Conservation (phyloP, 306 rosid genomes). For the Dryas drummondii region DNA sequence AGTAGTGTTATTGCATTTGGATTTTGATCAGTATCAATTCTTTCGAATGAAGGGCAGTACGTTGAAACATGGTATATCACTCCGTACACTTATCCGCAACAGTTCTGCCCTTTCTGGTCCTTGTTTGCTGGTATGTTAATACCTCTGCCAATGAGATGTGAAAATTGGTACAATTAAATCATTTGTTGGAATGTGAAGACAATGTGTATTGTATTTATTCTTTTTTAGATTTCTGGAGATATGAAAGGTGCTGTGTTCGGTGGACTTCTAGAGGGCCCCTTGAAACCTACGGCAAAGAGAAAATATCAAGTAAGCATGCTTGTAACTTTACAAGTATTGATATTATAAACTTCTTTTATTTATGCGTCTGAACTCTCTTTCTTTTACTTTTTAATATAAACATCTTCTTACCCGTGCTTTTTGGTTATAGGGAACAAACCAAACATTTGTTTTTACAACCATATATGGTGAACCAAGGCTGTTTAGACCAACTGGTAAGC, state of each 20-base stretch:
- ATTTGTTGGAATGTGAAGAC: constrained; percentile 21
- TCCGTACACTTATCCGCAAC: constrained; percentile 91
- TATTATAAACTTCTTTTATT: not conserved
- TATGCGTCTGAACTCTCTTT: not conserved
- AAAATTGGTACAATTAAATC: not conserved
- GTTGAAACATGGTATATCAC: constrained; percentile 87
- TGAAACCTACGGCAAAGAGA: constrained; percentile 80
- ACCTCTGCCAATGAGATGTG: constrained; percentile 12
- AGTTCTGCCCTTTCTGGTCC: constrained; percentile 84
- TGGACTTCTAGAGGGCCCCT: constrained; percentile 80
- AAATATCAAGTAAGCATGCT: constrained; percentile 72
- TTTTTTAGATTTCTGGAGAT: constrained; percentile 81
- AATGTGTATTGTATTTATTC: constrained; percentile 18
- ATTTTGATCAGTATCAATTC: constrained; percentile 42
- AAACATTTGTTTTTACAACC: constrained; percentile 90
- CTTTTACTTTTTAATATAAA: constrained; percentile 15
- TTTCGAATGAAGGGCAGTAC: constrained; percentile 99
- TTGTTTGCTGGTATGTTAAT: constrained; percentile 73
- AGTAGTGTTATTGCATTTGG: constrained; percentile 29
- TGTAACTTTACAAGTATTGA: not conserved
- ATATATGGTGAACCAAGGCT: constrained; percentile 89
- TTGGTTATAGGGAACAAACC: constrained; percentile 72
- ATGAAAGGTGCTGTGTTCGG: constrained; percentile 91
- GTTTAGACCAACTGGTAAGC: constrained; percentile 95
- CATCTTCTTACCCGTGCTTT: not conserved